Conservation (phyloP, 2,329 filamentous ascomycete species). For the Venturiaceae sp. region DNA sequence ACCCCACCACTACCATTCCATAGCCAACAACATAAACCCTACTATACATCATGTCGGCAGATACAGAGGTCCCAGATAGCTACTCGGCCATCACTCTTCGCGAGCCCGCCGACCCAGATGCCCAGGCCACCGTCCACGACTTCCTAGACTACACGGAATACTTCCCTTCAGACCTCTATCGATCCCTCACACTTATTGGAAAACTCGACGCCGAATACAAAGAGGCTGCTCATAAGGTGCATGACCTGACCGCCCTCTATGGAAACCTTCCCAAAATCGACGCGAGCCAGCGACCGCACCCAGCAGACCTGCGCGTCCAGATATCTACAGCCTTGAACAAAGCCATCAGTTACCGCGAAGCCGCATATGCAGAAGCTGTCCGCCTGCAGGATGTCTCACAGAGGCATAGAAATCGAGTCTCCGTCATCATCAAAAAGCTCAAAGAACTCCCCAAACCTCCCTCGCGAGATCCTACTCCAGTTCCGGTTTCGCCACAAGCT, state of each 20-base stretch:
- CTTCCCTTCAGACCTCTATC: conserved; percentile 54
- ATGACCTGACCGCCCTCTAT: conserved; percentile 38
- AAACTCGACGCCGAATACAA: conserved; percentile 37
- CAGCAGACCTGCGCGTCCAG: conserved; percentile 40
- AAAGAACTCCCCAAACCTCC: conserved; percentile 51
- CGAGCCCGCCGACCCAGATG: conserved; percentile 44
- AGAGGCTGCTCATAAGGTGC: conserved; percentile 32
- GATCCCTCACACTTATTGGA: conserved; percentile 52
- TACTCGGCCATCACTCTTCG: background rate
- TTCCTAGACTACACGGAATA: conserved; percentile 62
- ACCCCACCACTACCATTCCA: background rate
- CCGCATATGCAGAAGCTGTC: conserved; percentile 45
- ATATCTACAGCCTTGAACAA: conserved; percentile 47
- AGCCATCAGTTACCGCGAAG: conserved; percentile 46
- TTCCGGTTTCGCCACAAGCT: conserved; percentile 26
- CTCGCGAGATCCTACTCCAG: conserved; percentile 50
- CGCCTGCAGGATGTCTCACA: conserved; percentile 48
- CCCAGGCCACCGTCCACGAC: conserved; percentile 56
- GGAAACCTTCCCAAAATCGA: conserved; percentile 41
- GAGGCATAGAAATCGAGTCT: conserved; percentile 46
- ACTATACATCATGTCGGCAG: background rate
- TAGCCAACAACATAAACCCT: background rate
- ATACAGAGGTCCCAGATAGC: conserved; percentile 3
- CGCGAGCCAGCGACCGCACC: conserved; percentile 38
- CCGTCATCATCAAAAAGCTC: conserved; percentile 51